These are phyloP conservation scores for Hyaloscypha finlandica DNA, from an alignment of 495 filamentous ascomycete species.

Conservation along the genomic window DNA sequence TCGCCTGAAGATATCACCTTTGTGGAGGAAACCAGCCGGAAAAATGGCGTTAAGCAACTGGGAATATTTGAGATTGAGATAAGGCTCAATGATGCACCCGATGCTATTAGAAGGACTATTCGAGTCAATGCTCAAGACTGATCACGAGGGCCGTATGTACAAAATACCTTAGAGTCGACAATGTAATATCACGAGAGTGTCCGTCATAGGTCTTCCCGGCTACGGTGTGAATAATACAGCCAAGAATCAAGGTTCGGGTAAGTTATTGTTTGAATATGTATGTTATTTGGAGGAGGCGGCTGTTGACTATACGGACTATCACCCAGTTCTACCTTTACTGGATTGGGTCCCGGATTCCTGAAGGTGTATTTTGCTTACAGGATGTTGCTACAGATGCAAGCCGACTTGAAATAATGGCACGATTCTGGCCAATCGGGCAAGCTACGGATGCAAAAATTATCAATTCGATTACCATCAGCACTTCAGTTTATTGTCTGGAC, in stretches of 20 bases:
- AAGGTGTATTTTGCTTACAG: too few species aligned
- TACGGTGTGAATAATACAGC: not conserved
- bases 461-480: too few species aligned
- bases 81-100: constrained; percentile 47
- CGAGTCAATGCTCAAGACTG: constrained; percentile 39
- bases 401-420: too few species aligned
- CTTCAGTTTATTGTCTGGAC: too few species aligned
- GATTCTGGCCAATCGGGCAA: too few species aligned
- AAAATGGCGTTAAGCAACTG: constrained; percentile 53
- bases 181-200: constrained; percentile 25
- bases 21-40: constrained; percentile 37
- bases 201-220: not conserved
- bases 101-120: constrained; percentile 46
- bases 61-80: constrained; percentile 58
- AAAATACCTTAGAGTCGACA: constrained; percentile 16
- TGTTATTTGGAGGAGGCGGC: too few species aligned
- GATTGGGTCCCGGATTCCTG: too few species aligned
- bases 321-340: too few species aligned
- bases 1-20: constrained; percentile 55
- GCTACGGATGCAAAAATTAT: too few species aligned
- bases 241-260: not conserved
- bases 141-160: constrained; percentile 12
- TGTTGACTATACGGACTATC: too few species aligned
- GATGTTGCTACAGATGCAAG: too few species aligned
- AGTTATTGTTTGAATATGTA: not conserved